Evolutionary conservation across 495 filamentous ascomycete species (phyloP).

Genomic region (Lepraria neglecta): DNA sequence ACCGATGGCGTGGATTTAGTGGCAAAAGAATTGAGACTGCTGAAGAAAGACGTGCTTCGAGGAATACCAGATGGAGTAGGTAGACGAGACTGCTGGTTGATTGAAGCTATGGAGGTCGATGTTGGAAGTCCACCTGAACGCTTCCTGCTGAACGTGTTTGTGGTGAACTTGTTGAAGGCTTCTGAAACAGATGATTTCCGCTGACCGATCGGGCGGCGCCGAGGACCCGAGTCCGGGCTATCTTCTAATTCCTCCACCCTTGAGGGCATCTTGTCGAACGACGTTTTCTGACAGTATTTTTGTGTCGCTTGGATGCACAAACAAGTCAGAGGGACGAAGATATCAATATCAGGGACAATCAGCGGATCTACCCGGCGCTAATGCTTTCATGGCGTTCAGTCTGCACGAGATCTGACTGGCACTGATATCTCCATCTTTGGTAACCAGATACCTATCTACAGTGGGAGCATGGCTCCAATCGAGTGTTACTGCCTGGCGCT

Average conservation of each 20-base stretch:
- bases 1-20: constrained; percentile 11
- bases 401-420: no score
- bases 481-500: no score
- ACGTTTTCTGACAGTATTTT: no score
- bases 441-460: no score
- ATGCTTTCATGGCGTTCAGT: no score
- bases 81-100: constrained; percentile 19
- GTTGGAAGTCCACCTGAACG: constrained; percentile 15
- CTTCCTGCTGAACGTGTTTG: constrained; percentile 22
- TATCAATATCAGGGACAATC: no score
- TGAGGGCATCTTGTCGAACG: no score
- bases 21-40: constrained; percentile 17
- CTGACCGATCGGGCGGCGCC: constrained; percentile 5
- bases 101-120: constrained; percentile 8
- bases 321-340: no score
- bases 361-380: no score
- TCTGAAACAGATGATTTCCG: constrained; percentile 26
- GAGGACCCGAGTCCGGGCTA: neutral
- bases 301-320: no score
- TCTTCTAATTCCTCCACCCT: neutral
- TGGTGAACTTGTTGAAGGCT: constrained; percentile 22
- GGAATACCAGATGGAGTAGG: constrained; percentile 22
- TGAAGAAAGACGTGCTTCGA: constrained; percentile 22
- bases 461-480: no score
- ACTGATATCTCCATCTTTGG: no score